phyloP scores from a whole-genome alignment of 495 filamentous ascomycete genomes.

The Penicillium crystallinum region DNA sequence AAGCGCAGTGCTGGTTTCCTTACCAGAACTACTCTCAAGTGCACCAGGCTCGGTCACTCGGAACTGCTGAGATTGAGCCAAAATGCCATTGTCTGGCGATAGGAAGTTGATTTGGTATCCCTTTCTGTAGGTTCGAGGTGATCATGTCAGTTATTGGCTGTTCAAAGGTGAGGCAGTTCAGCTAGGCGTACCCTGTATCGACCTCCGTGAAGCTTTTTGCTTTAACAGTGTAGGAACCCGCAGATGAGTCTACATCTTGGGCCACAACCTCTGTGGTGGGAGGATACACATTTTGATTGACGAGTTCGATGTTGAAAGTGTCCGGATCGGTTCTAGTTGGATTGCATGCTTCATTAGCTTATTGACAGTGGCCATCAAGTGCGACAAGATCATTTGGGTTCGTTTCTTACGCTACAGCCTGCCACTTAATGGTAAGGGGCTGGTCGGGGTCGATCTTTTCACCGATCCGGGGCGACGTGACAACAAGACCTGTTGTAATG shows the following conservation, averaged over 20 bases:
- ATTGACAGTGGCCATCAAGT: neutral
- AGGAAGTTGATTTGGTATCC: slow-evolving; percentile 36
- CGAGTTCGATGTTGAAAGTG: slow-evolving; percentile 30
- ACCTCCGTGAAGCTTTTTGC: slow-evolving; percentile 13
- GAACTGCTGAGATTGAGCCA: slow-evolving; percentile 35
- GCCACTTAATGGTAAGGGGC: slow-evolving; percentile 29
- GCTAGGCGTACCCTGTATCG: slow-evolving; percentile 21
- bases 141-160: neutral
- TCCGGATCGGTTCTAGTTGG: slow-evolving; percentile 29
- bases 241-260: slow-evolving; percentile 21
- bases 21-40: slow-evolving; percentile 25
- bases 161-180: neutral
- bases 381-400: neutral
- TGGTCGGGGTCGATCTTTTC: slow-evolving; percentile 19
- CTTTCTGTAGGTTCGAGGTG: slow-evolving; percentile 9
- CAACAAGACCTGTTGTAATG: slow-evolving; percentile 16
- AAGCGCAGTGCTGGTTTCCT: slow-evolving; percentile 27
- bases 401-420: slow-evolving; percentile 21
- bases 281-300: slow-evolving; percentile 33
- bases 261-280: slow-evolving; percentile 37
- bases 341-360: neutral
- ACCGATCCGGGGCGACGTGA: slow-evolving; percentile 22
- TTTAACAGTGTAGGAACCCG: slow-evolving; percentile 28
- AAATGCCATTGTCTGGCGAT: slow-evolving; percentile 23
- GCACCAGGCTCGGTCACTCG: slow-evolving; percentile 21